A percentile compares a stretch with the other conserved stretches of the same genome.
Evolutionary conservation across 371 early-diverging fungal species (phyloP).

Genomic region (Haplosporangium sp.): DNA sequence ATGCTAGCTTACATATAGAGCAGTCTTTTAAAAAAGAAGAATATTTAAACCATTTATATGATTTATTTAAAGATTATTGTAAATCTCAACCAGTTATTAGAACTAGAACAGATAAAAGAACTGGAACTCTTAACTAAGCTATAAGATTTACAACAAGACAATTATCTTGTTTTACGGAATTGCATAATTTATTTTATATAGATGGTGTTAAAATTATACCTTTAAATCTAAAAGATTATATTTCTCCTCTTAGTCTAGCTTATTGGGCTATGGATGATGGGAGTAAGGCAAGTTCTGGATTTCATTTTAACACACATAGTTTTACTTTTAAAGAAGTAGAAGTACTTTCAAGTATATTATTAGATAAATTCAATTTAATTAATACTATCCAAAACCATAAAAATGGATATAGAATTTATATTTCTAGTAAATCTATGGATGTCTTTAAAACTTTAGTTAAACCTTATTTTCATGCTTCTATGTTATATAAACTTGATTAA

Average conservation of each 20-base stretch:
- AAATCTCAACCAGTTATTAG: conserved; percentile 15
- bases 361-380: conserved; percentile 34
- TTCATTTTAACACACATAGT: conserved; percentile 13
- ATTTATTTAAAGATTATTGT: conserved; percentile 28
- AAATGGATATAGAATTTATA: conserved; percentile 28
- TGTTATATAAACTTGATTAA: conserved; percentile 28
- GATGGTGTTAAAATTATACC: conserved; percentile 18
- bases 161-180: conserved; percentile 25
- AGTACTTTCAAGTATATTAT: conserved; percentile 25
- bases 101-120: conserved; percentile 11
- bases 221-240: conserved; percentile 11
- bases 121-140: neutral
- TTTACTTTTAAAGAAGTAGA: conserved; percentile 18
- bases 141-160: conserved; percentile 17
- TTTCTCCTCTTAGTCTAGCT: conserved; percentile 18
- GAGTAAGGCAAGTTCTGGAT: conserved; percentile 11
- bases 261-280: conserved; percentile 38
- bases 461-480: conserved; percentile 28
- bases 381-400: conserved; percentile 22
- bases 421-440: conserved; percentile 22
- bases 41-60: conserved; percentile 20
- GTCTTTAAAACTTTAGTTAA: conserved; percentile 12
- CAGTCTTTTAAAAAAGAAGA: conserved; percentile 7
- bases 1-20: conserved; percentile 19
- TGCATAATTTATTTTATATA: conserved; percentile 16